Base-by-base conservation (phyloP, 305 asterid genomes). In the Fraxinus baroniana region DNA sequence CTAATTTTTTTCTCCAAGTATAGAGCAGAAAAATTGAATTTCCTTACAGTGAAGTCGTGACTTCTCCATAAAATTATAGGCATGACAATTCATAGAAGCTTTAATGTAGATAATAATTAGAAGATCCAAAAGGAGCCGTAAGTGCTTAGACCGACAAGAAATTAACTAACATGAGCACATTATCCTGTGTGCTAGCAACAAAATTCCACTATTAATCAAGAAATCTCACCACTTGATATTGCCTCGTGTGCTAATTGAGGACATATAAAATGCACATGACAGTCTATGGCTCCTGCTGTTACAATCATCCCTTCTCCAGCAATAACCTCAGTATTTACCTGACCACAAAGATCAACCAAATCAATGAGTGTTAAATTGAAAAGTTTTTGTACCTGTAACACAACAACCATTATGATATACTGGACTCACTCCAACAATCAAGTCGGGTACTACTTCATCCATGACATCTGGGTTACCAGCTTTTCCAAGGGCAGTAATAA, bases 251-350 rank as follows among this genome's bases (percentile, higher is more conserved):
- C 98, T 82, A 93, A 87, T 81, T 94, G 99, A 64, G 99, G 99
- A 90, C 99, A 95, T 87, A 94, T 95, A 81, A 94, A 94, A 87
- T 95, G 99, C 79, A 95, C 99, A 77, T 95, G 99, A 88, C 99
- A 94, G 85, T 95, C 98, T 85, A 95, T 86, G 39, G 94, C 99
- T 80, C 99, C 99, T 74, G 98, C 98, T 20, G 99, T 94, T 77
- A 95, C 88, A 86, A 94, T 94, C 90, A 90, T 88, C 85, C 99
- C 99, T 91, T 93, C 98, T 82, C 99, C 98, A 80, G 97, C 96
- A 74, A 94, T 93, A 83, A 90, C 98, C 88, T 95, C 99, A 44
- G 99, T 94, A 87, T 86, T 92, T 68, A 89, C 94, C 99, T 95
- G 89, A 83, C 75, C 81, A 80, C 74, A 85, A 41, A 83, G 73